phyloP scores from a whole-genome alignment of 441 rosid species.

The Jatropha podagrica region DNA sequence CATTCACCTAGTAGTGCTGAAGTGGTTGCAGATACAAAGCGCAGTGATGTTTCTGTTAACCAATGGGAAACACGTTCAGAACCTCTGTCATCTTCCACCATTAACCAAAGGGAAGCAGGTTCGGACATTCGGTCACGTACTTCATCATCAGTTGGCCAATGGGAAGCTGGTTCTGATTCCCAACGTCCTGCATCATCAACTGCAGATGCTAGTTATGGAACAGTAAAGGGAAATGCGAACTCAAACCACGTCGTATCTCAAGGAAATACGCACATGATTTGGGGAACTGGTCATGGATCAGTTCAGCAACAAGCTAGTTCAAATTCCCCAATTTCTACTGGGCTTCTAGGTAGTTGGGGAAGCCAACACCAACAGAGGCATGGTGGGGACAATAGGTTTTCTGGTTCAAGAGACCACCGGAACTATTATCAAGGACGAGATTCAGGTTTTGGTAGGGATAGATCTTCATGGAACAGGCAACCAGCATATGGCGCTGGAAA shows the following conservation, averaged over 20 bases:
- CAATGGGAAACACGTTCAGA: slow-evolving; percentile 47
- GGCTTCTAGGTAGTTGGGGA: slow-evolving; percentile 41
- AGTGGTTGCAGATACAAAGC: slow-evolving; percentile 43
- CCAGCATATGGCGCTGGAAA: slow-evolving; percentile 41
- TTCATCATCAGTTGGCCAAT: slow-evolving; percentile 30
- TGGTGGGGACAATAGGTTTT: slow-evolving; percentile 40
- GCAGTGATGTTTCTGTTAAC: slow-evolving; percentile 45
- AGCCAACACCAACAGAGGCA: slow-evolving; percentile 53
- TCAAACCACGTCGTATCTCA: slow-evolving; percentile 28
- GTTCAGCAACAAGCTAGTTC: slow-evolving; percentile 28
- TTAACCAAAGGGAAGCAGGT: slow-evolving; percentile 28
- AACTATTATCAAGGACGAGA: slow-evolving; percentile 38
- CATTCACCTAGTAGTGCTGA: slow-evolving; percentile 49
- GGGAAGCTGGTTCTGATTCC: slow-evolving; percentile 37
- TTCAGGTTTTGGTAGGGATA: slow-evolving; percentile 44
- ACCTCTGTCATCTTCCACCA: slow-evolving; percentile 39
- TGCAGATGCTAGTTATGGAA: slow-evolving; percentile 26
- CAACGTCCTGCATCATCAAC: slow-evolving; percentile 29
- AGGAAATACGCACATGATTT: slow-evolving; percentile 27
- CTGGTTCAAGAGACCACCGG: slow-evolving; percentile 43
- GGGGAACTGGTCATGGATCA: slow-evolving; percentile 35
- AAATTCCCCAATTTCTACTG: slow-evolving; percentile 27
- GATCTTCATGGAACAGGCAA: slow-evolving; percentile 52
- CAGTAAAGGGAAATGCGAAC: slow-evolving; percentile 37
- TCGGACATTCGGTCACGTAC: slow-evolving; percentile 33